These are phyloP conservation scores for Colletotrichum phormii DNA, from an alignment of 2,329 filamentous ascomycete species.

Conservation along the genomic window DNA sequence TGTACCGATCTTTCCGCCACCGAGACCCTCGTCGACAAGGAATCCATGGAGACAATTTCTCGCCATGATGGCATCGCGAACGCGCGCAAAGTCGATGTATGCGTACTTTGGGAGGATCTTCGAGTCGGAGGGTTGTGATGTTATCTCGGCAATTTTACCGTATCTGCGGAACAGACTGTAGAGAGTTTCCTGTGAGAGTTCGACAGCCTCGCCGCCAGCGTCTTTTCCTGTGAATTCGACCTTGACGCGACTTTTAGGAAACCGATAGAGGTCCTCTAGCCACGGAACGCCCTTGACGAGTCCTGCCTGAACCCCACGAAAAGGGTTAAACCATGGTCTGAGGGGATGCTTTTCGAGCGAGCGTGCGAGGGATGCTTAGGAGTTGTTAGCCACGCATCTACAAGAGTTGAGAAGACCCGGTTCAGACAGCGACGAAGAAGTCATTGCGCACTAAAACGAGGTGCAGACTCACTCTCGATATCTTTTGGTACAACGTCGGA, in stretches of 20 bases:
- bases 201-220: constrained; percentile 77
- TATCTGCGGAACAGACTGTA: constrained; percentile 91
- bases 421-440: neutral
- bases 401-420: neutral
- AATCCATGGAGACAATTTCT: constrained; percentile 94
- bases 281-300: constrained; percentile 88
- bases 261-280: constrained; percentile 90
- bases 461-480: constrained; percentile 52
- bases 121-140: constrained; percentile 84
- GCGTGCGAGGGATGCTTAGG: constrained; percentile 62
- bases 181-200: constrained; percentile 86
- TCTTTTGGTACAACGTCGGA: constrained; percentile 51
- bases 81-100: constrained; percentile 78
- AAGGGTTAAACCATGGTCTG: constrained; percentile 91
- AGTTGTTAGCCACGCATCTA: constrained; percentile 30
- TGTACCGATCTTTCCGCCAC: constrained; percentile 82
- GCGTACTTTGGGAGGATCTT: constrained; percentile 87
- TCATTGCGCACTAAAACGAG: neutral
- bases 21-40: constrained; percentile 73
- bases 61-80: constrained; percentile 85
- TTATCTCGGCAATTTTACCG: constrained; percentile 90
- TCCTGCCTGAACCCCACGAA: constrained; percentile 76
- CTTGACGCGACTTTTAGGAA: constrained; percentile 80
- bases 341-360: constrained; percentile 77
- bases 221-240: constrained; percentile 86